These are phyloP conservation scores for Phytophthora pini DNA, from an alignment of 352 stramenopile species.

Conservation along the genomic window DNA sequence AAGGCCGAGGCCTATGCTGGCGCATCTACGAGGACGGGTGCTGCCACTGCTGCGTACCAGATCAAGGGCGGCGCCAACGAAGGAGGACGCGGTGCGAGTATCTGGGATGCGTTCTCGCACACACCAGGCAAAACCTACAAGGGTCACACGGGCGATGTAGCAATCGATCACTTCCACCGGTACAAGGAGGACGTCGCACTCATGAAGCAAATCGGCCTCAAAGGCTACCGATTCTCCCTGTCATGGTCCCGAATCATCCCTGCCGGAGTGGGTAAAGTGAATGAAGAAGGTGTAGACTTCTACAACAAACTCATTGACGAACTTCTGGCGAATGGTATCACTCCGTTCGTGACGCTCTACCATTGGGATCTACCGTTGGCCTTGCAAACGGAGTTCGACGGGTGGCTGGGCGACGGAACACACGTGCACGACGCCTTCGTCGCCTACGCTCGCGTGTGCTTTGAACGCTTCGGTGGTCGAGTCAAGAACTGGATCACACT, in stretches of 20 bases:
- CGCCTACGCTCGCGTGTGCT: slow-evolving; percentile 92
- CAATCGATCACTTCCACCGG: slow-evolving; percentile 92
- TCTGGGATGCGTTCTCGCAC: slow-evolving; percentile 92
- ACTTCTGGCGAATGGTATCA: slow-evolving; percentile 85
- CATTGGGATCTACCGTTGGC: slow-evolving; percentile 95
- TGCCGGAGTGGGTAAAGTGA: slow-evolving; percentile 73
- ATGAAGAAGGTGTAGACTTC: slow-evolving; percentile 88
- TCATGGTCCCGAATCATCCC: slow-evolving; percentile 94
- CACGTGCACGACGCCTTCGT: slow-evolving; percentile 73
- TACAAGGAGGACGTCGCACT: slow-evolving; percentile 91
- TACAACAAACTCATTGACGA: slow-evolving; percentile 92
- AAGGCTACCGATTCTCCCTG: slow-evolving; percentile 93
- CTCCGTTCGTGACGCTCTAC: slow-evolving; percentile 94
- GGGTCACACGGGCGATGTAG: slow-evolving; percentile 85
- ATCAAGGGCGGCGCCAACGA: slow-evolving; percentile 90
- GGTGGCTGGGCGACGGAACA: slow-evolving; percentile 47
- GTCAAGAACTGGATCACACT: slow-evolving; percentile 95
- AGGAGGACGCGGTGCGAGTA: slow-evolving; percentile 80
- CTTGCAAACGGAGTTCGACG: slow-evolving; percentile 86
- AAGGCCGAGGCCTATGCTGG: no score
- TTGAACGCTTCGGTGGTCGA: slow-evolving; percentile 90
- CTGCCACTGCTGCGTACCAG: slow-evolving; percentile 91
- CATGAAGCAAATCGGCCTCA: slow-evolving; percentile 91
- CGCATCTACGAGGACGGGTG: slow-evolving; percentile 39
- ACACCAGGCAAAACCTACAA: slow-evolving; percentile 69